Percentiles rank a stretch among this genome's conserved stretches.
phyloP scores from a whole-genome alignment of 2,329 filamentous ascomycete genomes.

The Arthroderma sp. region DNA sequence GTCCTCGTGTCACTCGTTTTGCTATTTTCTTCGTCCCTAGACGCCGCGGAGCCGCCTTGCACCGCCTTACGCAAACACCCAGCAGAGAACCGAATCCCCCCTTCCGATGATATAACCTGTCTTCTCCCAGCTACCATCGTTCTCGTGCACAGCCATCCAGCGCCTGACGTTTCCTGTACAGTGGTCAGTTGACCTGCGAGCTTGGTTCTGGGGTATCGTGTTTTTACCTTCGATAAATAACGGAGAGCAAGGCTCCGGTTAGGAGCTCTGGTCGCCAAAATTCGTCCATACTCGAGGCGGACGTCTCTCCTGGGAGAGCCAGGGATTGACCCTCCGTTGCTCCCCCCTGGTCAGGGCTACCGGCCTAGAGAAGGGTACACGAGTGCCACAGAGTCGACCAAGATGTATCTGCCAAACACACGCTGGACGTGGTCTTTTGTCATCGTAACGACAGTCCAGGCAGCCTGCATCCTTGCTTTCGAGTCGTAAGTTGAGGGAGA shows the following conservation, averaged over 20 bases:
- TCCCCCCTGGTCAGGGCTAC: slow-evolving; percentile 38
- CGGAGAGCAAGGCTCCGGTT: slow-evolving; percentile 22
- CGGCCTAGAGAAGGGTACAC: slow-evolving; percentile 43
- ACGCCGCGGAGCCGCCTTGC: slow-evolving; percentile 3
- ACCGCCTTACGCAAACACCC: neutral
- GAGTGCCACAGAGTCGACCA: slow-evolving; percentile 24
- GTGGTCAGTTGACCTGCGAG: neutral
- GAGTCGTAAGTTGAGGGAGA: slow-evolving; percentile 64
- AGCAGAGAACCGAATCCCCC: neutral
- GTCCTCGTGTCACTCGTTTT: neutral
- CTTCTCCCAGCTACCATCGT: neutral
- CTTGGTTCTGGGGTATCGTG: neutral
- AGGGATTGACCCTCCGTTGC: slow-evolving; percentile 38
- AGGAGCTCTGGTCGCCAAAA: slow-evolving; percentile 38
- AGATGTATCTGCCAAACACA: slow-evolving; percentile 67
- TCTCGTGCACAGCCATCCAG: neutral
- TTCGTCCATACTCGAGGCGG: slow-evolving; percentile 45
- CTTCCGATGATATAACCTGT: neutral
- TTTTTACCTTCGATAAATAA: neutral
- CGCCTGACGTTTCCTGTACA: neutral
- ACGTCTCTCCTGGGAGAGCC: slow-evolving; percentile 49
- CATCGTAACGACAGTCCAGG: slow-evolving; percentile 60
- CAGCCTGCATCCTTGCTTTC: slow-evolving; percentile 65
- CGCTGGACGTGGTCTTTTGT: slow-evolving; percentile 85
- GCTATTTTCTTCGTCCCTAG: neutral